Evolutionary conservation across 176 grass and related monocot species (phyloP).

Genomic region (Areca catechu): DNA sequence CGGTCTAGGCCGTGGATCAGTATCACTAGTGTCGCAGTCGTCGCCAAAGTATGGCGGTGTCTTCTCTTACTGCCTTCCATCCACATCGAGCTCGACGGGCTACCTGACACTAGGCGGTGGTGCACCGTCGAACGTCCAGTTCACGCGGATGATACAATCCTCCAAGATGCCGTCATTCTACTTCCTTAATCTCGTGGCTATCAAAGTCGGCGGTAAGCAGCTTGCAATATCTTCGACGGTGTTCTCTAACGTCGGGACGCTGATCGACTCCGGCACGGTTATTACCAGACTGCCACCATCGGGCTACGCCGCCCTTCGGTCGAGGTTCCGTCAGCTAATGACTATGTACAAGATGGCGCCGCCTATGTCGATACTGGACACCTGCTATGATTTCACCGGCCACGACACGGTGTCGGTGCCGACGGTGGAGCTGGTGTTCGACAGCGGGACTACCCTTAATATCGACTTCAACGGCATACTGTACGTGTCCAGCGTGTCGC

Average conservation of each 20-base stretch:
- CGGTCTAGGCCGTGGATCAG: background rate
- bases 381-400: constrained; percentile 71
- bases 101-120: background rate
- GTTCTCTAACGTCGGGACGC: background rate
- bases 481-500: constrained; percentile 37
- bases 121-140: background rate
- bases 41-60: background rate
- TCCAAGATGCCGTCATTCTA: background rate
- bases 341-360: constrained; percentile 18
- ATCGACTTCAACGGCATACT: constrained; percentile 50
- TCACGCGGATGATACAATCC: background rate
- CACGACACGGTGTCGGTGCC: constrained; percentile 38
- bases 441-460: constrained; percentile 23
- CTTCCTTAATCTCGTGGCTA: background rate
- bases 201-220: background rate
- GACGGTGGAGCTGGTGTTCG: constrained; percentile 46
- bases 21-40: background rate
- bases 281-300: background rate
- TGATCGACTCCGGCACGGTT: constrained; percentile 7
- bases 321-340: background rate
- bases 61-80: constrained; percentile 5
- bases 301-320: background rate
- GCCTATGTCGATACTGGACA: constrained; percentile 56
- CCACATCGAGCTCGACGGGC: background rate
- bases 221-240: background rate